Conservation (phyloP, 2,329 filamentous ascomycete genomes). For the Apiospora phragmitis region DNA sequence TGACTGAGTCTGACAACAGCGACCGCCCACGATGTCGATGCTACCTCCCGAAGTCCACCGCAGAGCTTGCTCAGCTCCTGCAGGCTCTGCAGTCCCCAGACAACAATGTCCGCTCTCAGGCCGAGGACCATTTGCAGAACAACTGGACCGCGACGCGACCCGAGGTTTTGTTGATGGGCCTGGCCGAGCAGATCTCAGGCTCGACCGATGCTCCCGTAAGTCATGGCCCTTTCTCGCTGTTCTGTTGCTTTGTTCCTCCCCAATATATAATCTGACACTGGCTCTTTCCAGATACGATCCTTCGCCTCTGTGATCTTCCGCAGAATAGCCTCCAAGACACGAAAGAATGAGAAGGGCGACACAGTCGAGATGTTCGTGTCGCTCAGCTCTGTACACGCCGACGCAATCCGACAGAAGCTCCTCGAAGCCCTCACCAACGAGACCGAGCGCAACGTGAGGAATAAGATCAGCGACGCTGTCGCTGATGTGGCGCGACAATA, state of each 20-base stretch:
- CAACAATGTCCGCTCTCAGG: slow-evolving; percentile 80
- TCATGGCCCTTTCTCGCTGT: slow-evolving; percentile 19
- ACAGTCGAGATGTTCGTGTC: slow-evolving; percentile 84
- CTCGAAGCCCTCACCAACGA: slow-evolving; percentile 76
- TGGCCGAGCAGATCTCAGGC: slow-evolving; percentile 86
- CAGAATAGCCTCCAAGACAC: slow-evolving; percentile 85
- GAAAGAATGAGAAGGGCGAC: slow-evolving; percentile 72
- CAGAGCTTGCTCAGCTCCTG: slow-evolving; percentile 82
- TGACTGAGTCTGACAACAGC: slow-evolving; percentile 1
- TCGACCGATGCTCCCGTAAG: slow-evolving; percentile 73
- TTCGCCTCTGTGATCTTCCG: slow-evolving; percentile 95
- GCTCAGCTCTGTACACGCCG: slow-evolving; percentile 70
- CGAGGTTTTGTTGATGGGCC: slow-evolving; percentile 87
- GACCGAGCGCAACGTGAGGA: slow-evolving; percentile 72
- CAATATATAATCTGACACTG: not conserved
- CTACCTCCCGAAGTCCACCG: slow-evolving; percentile 79
- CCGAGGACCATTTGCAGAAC: slow-evolving; percentile 86
- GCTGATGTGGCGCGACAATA: slow-evolving; percentile 95
- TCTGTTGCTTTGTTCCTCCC: not conserved
- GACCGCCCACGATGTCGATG: slow-evolving; percentile 67
- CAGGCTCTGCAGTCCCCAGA: slow-evolving; percentile 87
- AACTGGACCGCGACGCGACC: slow-evolving; percentile 84
- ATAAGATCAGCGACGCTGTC: slow-evolving; percentile 97
- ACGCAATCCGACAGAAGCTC: slow-evolving; percentile 80
- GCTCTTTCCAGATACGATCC: slow-evolving; percentile 69